These are phyloP conservation scores for Didymella exigua DNA, from an alignment of 2,329 filamentous ascomycete genomes.

Conservation along the genomic window DNA sequence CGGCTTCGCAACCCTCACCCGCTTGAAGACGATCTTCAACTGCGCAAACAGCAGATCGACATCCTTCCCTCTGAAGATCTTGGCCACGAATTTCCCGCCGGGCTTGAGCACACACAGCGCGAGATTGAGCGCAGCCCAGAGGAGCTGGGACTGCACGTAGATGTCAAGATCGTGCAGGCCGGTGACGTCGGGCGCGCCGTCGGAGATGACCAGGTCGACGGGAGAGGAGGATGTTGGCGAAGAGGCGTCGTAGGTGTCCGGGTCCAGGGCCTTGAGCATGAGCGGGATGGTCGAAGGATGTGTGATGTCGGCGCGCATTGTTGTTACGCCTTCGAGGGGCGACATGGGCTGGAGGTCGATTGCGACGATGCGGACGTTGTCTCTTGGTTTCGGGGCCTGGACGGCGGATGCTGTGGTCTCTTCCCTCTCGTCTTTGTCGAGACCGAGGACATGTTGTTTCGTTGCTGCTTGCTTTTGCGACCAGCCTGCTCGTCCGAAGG, in stretches of 20 bases:
- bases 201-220: slow-evolving; percentile 92
- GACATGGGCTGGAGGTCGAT: slow-evolving; percentile 97
- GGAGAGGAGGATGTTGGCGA: slow-evolving; percentile 66
- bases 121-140: slow-evolving; percentile 92
- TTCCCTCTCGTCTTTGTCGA: slow-evolving; percentile 14
- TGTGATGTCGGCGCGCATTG: slow-evolving; percentile 92
- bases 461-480: slow-evolving; percentile 78
- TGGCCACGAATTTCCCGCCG: slow-evolving; percentile 95
- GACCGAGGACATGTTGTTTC: slow-evolving; percentile 63
- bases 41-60: slow-evolving; percentile 96
- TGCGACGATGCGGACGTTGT: slow-evolving; percentile 89
- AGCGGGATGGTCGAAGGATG: slow-evolving; percentile 94
- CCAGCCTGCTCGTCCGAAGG: slow-evolving; percentile 84
- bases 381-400: slow-evolving; percentile 54
- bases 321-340: slow-evolving; percentile 88
- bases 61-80: slow-evolving; percentile 93
- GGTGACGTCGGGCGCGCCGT: slow-evolving; percentile 95
- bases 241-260: slow-evolving; percentile 57
- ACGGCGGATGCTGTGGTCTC: slow-evolving; percentile 23
- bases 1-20: slow-evolving; percentile 90
- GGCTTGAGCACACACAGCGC: slow-evolving; percentile 90
- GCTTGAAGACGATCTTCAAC: slow-evolving; percentile 85
- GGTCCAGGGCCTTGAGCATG: slow-evolving; percentile 82
- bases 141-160: slow-evolving; percentile 93
- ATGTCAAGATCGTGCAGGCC: slow-evolving; percentile 97